A percentile compares a stretch with the other conserved stretches of the same genome.
phyloP scores from a whole-genome alignment of 306 rosid genomes.

The Cucurbita moschata region DNA sequence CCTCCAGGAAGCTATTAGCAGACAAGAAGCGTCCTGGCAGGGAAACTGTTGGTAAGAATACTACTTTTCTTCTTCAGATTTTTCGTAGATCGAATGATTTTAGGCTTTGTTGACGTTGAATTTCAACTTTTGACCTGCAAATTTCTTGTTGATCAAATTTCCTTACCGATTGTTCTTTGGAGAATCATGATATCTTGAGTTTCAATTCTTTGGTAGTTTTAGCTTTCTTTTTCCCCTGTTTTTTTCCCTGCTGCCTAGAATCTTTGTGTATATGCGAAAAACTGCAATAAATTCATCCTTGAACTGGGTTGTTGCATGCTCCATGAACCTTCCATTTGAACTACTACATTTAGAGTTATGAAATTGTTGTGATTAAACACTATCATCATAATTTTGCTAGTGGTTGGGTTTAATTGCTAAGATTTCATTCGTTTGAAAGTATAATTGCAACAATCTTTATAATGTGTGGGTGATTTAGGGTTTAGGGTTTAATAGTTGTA shows the following conservation, averaged over 20 bases:
- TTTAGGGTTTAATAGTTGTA: background rate
- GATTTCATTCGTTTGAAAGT: background rate
- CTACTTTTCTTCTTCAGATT: background rate
- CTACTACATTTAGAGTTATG: background rate
- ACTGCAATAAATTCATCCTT: background rate
- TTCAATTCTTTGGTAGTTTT: background rate
- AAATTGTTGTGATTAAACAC: background rate
- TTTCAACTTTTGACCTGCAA: constrained; percentile 2
- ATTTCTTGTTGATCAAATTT: constrained; percentile 6
- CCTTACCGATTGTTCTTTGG: background rate
- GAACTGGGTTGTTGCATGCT: background rate
- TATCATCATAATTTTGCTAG: background rate
- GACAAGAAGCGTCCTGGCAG: constrained; percentile 58
- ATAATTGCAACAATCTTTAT: background rate
- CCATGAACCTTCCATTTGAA: background rate
- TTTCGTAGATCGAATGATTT: background rate
- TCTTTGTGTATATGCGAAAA: background rate
- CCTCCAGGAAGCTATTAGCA: constrained; percentile 53
- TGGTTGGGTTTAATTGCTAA: background rate
- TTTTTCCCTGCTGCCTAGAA: background rate
- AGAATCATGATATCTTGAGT: background rate
- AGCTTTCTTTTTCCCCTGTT: background rate
- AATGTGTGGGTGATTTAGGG: background rate
- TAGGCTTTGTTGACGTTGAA: background rate
- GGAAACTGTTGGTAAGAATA: constrained; percentile 49